Evolutionary conservation across 23 red algal genomes (phyloP), one percentile per base, ranked within the genome.

Genomic region (Gracilaria caudata): DNA sequence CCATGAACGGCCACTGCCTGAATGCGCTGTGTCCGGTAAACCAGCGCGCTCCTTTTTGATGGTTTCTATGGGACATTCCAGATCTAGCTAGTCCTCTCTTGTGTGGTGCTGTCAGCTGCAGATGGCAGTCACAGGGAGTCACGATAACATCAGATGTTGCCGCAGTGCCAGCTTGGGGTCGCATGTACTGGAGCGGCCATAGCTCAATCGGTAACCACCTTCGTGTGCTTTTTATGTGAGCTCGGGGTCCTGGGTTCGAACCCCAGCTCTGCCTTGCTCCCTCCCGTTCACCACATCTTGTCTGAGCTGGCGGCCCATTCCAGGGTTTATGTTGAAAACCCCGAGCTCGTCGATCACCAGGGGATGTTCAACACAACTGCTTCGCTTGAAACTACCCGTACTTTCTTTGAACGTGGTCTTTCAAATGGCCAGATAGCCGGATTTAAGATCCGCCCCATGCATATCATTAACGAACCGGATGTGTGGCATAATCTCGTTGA

Each of bases 21-120:
- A 45, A 36, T 89, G 85, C 72, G 64, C 63, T 7, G 47, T 29
- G 13, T 73, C 68, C 23, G 38, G 44, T 35, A 51, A 44, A 2
- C 81, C 70, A 10, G 70, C 70, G 20, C 70, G 70, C 49, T 49
- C 81, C 54, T 93, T 84, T 71, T 81, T 93, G 45, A 93, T 93
- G 68, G 90, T 86, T 43, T 93, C 87, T 49, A 86, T 93, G 80
- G 90, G 90, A 0, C 90, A 93, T 74, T 71, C 56, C 28, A 81
- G 90, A 64, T 86, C 81, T 24, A 86, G 79, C 81, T 24, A 86
- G 79, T 19, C 81, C 90, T 17, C 68, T 93, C 41, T 36, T n/a
- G n/a, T n/a, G n/a, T n/a, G n/a, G n/a, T n/a, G n/a, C n/a, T n/a
- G n/a, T n/a, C n/a, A n/a, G n/a, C n/a, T n/a, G n/a, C n/a, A n/a